Conservation (phyloP, 108 stramenopile genomes). For the Conticribra weissflogii region DNA sequence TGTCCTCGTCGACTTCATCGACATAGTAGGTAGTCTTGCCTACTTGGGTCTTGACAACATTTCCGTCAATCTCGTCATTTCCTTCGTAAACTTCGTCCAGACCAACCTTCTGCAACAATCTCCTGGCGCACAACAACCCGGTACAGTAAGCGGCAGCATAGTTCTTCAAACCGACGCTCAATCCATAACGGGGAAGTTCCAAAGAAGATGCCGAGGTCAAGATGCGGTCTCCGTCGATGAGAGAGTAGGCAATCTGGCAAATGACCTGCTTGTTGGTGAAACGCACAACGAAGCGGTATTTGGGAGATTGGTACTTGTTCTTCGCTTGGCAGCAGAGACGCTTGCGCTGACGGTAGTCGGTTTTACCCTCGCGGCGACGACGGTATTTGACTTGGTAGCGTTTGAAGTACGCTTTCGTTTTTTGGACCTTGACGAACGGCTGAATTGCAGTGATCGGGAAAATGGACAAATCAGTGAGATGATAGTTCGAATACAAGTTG, state of each 20-base stretch:
- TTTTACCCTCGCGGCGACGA: constrained; percentile 99
- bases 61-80: constrained; percentile 87
- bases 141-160: constrained; percentile 99
- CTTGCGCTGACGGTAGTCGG: constrained; percentile 99
- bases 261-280: constrained; percentile 93
- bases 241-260: constrained; percentile 96
- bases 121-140: constrained; percentile 95
- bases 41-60: constrained; percentile 81
- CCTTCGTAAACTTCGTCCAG: constrained; percentile 95
- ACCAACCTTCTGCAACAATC: constrained; percentile 96
- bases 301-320: constrained; percentile 99
- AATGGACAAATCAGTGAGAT: too few relatives aligned
- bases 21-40: constrained; percentile 97
- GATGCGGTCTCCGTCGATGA: constrained; percentile 96
- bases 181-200: constrained; percentile 95
- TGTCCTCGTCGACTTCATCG: constrained; percentile 98
- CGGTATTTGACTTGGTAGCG: constrained; percentile 99
- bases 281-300: constrained; percentile 98
- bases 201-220: constrained; percentile 85
- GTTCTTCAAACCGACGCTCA: constrained; percentile 97
- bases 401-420: constrained; percentile 98
- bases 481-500: too few relatives aligned
- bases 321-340: constrained; percentile 96
- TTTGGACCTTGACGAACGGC: constrained; percentile 93
- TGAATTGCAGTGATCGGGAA: too few relatives aligned